Base-by-base conservation (phyloP, 1,284 basidiomycete species). In the Macrocystidia cucumis region DNA sequence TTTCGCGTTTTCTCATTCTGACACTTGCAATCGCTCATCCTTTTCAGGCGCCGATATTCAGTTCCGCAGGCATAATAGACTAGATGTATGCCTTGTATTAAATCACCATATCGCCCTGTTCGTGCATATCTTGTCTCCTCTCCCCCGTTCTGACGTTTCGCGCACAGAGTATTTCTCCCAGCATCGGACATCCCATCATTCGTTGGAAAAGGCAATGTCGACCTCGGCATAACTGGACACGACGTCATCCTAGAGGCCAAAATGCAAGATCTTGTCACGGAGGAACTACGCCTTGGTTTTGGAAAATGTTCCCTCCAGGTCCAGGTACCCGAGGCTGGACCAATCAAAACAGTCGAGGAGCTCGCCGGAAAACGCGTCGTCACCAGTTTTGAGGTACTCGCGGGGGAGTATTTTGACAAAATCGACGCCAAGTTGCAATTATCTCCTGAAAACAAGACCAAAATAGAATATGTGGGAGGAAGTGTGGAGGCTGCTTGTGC, bases 401-500 rank as follows among this genome's bases (percentile, higher is more conserved):
- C 91, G 0, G 83, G 68, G 5, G 64, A 81, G 41, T 91, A 91
- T 56, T 99, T 99, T 54, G 60, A 52, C 2, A 58, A 72, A 30
- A 46, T 97, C 0, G 95, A 98, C 52, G 62, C 69, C 13, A 62
- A 66, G 34, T 56, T 77, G 4, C 60, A 69, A 12, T 56, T 78
- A 11, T 48, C 54, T 1, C 73, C 61, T 0, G 72, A 72, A 2
- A 55, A 67, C 16, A 61, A 59, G 37, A 98, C 95, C 0, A 75
- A 72, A 52, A 90, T 99, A 38, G 91, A 96, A 55, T 98, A 98
- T 54, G 82, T 99, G 6, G 93, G 95, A 4, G 96, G 96, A 1
- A 93, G 90, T 51, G 96, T 99, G 1, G 96, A 98, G 63, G 95
- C 96, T 2, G 96, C 96, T 11, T 99, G 96, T 63, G 80, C 95